Evolutionary conservation across 441 rosid species (phyloP), one percentile per base, ranked within the genome.

Genomic region (Jatropha podagrica): DNA sequence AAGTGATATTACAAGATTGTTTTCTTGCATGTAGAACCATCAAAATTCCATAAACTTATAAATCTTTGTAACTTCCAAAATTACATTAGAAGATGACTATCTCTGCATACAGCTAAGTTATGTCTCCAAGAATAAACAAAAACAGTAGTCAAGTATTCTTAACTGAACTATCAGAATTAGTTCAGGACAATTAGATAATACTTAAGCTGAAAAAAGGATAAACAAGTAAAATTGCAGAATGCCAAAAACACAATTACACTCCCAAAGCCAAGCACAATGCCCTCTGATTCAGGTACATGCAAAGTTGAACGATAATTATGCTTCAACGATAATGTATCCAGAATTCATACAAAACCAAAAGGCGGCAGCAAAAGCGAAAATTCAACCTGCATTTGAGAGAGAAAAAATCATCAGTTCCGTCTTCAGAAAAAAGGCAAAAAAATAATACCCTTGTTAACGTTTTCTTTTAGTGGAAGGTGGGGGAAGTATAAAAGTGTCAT

Each of bases 21-120:
- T 69, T 81, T 73, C 77, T 82, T 74, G 77, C 73, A 73, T 48
- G 78, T 44, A 72, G 79, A 84, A 82, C 42, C 62, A 80, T 68
- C 78, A 38, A 20, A 75, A 79, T 10, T 37, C 54, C 60, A 73
- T 15, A 23, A 26, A 32, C 67, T 6, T 4, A 55, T n/a, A 9
- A 9, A 46, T 37, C 14, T 42, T 69, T 76, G 32, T 8, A 67
- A 76, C 38, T 66, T 48, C 59, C 68, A 10, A 73, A 73, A 75
- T 74, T 44, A 74, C 23, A 70, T 5, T 32, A 70, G 56, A 46
- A 78, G 56, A 20, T 40, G 54, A 54, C 7, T 58, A 23, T 26
- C 38, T 23, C 65, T 14, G 41, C 38, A 32, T 69, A 2, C 41
- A 13, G 4, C 15, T 41, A 44, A 71, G 41, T 14, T 59, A 42